phyloP scores from a whole-genome alignment of 306 rosid species.

The Pterocarpus santalinus region DNA sequence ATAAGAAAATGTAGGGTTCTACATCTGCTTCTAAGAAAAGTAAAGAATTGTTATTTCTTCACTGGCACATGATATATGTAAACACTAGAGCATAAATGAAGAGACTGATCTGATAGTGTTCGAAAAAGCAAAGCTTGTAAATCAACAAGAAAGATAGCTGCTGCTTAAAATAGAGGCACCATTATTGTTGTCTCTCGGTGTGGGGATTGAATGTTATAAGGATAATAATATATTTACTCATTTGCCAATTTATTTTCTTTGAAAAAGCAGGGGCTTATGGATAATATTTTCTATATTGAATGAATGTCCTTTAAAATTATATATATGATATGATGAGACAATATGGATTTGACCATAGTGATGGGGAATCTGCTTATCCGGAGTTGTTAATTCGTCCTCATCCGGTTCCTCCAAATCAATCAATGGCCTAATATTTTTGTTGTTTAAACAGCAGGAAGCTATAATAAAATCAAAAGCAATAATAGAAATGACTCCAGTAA shows the following conservation, averaged over 20 bases:
- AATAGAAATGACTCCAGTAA: neutral
- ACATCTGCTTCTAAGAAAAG: neutral
- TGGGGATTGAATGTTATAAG: constrained; percentile 15
- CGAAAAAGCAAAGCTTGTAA: constrained; percentile 37
- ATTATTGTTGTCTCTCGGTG: constrained; percentile 40
- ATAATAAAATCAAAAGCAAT: constrained; percentile 1
- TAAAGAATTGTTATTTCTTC: constrained; percentile 17
- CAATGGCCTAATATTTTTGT: neutral
- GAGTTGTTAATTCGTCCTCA: neutral
- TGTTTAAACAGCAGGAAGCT: neutral
- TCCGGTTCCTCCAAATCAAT: neutral
- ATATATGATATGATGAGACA: neutral
- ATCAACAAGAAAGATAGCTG: constrained; percentile 37
- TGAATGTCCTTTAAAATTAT: neutral
- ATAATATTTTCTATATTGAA: constrained; percentile 31
- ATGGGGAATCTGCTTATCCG: constrained; percentile 19
- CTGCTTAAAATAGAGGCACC: constrained; percentile 46
- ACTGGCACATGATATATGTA: neutral
- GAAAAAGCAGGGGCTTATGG: constrained; percentile 25
- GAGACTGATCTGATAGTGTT: constrained; percentile 34
- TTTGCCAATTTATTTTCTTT: no score
- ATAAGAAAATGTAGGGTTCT: constrained; percentile 36
- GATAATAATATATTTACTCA: neutral
- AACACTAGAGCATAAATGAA: constrained; percentile 35
- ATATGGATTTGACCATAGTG: constrained; percentile 40